Evolutionary conservation across 805 yeast genomes (phyloP), one percentile per base, ranked within the genome.

Genomic region (Candida lessepsii): DNA sequence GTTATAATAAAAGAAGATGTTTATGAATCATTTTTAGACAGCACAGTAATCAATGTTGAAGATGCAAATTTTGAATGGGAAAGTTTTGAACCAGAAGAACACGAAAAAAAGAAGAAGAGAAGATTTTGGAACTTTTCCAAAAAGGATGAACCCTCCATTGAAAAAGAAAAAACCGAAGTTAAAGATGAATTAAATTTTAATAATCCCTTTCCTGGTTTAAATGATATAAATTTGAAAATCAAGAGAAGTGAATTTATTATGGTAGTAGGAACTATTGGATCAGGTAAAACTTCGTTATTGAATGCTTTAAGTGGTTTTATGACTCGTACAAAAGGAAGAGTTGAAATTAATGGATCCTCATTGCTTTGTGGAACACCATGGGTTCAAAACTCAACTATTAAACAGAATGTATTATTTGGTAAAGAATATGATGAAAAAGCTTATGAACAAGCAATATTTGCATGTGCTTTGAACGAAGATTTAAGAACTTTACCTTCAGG

Each of bases 291-390:
- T 3, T 65, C 72, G 3, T 52, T 66, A 31, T 51, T 66, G 40
- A 52, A 51, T 39, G 72, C 71, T 2, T 41, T 66, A 25, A 47
- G 67, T 5, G 71, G 72, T 0, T 54, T 56, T 41, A 66, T 66
- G 72, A 54, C 52, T 26, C 50, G 59, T 18, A 50, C 55, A 4
- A 17, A 39, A 3, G 72, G 72, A 10, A 8, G 46, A 2, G 50
- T 63, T 2, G 46, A 44, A 31, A 57, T 60, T 9, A 50, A 57
- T 44, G 66, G 65, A 5, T 50, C 59, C 1, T 31, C 52, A 20
- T 31, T 60, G 24, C 39, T 57, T 9, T 59, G 66, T 49, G 63
- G 61, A 8, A 46, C 50, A 14, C 65, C 67, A 6, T 63, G 68
- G 68, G 57, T 61, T 28, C 67, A 61, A 43, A 63, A 63, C 47